phyloP scores from a whole-genome alignment of 176 grass and related monocot genomes.

The Tillandsia leiboldiana region DNA sequence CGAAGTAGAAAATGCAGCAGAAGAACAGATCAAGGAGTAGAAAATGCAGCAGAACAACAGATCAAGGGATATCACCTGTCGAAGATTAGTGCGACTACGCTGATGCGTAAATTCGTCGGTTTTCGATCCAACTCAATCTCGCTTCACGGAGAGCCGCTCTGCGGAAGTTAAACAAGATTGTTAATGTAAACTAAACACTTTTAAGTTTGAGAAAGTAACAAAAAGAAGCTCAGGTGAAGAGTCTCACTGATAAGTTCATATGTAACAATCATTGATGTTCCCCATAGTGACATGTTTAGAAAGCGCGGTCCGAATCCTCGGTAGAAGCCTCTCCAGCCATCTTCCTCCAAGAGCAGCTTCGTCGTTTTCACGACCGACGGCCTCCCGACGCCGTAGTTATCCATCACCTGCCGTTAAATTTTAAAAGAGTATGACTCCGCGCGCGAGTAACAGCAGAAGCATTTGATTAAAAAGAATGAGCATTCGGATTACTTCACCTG shows the following conservation, averaged over 20 bases:
- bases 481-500: conserved; percentile 36
- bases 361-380: conserved; percentile 71
- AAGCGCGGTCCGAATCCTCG: conserved; percentile 86
- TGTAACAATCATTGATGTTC: conserved; percentile 98
- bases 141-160: conserved; percentile 73
- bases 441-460: background rate
- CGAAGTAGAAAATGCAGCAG: no score
- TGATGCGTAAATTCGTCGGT: background rate
- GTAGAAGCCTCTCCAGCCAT: conserved; percentile 89
- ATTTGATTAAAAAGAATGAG: conserved; percentile 14
- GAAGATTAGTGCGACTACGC: background rate
- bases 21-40: no score
- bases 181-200: background rate
- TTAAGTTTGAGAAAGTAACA: background rate
- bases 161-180: conserved; percentile 10
- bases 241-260: conserved; percentile 92
- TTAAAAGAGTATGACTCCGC: background rate
- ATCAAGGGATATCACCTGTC: no score
- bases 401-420: conserved; percentile 39
- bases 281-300: conserved; percentile 97
- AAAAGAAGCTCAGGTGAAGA: background rate
- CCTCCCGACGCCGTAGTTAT: conserved; percentile 65
- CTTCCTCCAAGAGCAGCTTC: conserved; percentile 58
- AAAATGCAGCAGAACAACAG: no score
- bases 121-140: conserved; percentile 11